phyloP scores from a whole-genome alignment of 139 green algal species.

The Chlorella sp. region DNA sequence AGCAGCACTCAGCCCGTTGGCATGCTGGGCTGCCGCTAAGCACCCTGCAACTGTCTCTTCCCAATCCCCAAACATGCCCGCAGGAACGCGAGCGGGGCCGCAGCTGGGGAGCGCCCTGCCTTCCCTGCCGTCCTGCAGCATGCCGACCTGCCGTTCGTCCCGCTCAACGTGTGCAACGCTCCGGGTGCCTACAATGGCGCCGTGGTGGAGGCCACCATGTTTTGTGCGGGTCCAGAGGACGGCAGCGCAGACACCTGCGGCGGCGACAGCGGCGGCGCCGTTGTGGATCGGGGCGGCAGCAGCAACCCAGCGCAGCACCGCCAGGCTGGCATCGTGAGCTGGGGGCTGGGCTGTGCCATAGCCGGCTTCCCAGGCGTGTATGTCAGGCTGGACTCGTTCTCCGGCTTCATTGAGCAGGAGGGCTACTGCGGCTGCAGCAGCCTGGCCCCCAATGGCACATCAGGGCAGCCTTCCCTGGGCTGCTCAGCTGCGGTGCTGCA shows the following conservation, averaged over 20 bases:
- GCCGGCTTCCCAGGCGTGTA: conserved; percentile 5
- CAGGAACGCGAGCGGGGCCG: no score
- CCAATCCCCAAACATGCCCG: no score
- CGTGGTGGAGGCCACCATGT: background rate
- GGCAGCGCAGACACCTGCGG: background rate
- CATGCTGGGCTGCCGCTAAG: no score
- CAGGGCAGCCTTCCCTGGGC: background rate
- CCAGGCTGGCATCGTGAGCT: conserved; percentile 19
- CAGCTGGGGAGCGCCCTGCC: background rate
- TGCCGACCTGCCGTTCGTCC: background rate
- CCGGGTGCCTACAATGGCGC: background rate
- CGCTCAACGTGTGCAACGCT: background rate
- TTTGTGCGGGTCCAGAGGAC: conserved; percentile 2
- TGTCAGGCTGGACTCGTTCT: background rate
- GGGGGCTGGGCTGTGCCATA: background rate
- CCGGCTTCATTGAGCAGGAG: background rate
- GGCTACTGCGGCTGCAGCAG: conserved; percentile 20
- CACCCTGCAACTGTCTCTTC: no score
- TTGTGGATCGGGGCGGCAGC: background rate
- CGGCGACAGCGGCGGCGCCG: background rate
- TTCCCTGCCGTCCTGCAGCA: background rate
- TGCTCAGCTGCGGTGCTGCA: background rate
- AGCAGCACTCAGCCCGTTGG: no score
- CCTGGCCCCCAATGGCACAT: background rate
- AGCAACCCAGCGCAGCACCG: background rate